phyloP scores from a whole-genome alignment of 176 grass and related monocot species.

The Oropetium thomaeum region DNA sequence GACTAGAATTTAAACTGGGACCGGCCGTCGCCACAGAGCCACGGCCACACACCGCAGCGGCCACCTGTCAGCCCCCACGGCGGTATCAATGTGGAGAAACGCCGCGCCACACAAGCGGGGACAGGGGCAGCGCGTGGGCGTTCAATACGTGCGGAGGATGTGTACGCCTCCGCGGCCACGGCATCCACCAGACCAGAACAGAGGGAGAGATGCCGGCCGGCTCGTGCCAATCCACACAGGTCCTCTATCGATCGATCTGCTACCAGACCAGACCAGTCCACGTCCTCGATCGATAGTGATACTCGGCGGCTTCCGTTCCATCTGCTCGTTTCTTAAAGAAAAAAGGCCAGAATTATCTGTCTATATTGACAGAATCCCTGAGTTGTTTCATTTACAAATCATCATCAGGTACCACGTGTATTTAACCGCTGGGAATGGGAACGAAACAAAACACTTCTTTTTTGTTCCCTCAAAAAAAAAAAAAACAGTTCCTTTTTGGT shows the following conservation, averaged over 20 bases:
- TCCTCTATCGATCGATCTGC: not conserved
- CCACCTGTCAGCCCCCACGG: not conserved
- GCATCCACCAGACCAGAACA: not conserved
- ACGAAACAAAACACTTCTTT: too few species aligned
- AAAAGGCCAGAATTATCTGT: too few species aligned
- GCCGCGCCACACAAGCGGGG: not conserved
- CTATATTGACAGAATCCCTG: too few species aligned
- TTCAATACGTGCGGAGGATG: not conserved
- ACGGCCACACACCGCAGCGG: not conserved
- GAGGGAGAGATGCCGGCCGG: too few species aligned
- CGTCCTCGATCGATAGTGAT: not conserved
- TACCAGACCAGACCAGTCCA: not conserved
- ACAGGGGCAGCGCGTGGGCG: not conserved
- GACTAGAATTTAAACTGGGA: too few species aligned
- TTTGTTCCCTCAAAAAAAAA: too few species aligned
- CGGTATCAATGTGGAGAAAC: not conserved
- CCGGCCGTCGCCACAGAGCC: not conserved
- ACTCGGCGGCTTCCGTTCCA: too few species aligned
- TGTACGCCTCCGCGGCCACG: not conserved
- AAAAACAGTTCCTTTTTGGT: too few species aligned
- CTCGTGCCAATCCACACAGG: not conserved
- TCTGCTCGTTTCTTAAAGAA: too few species aligned
- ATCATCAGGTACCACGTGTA: too few species aligned
- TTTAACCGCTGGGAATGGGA: too few species aligned
- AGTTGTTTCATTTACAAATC: too few species aligned